Conservation (phyloP, 352 stramenopile genomes). For the Pythium oligandrum region DNA sequence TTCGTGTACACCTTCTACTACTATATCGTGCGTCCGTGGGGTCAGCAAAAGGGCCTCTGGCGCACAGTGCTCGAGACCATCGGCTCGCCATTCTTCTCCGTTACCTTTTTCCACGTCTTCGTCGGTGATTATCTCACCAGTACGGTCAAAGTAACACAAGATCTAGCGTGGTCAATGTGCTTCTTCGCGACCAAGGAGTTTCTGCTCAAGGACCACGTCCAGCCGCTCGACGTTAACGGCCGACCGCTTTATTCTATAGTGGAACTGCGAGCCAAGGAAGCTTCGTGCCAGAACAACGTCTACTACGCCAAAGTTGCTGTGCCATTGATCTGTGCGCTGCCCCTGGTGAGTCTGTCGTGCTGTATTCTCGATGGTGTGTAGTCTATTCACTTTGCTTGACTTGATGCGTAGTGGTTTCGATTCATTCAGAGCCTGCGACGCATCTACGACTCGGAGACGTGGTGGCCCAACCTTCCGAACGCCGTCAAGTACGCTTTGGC, state of each 20-base stretch:
- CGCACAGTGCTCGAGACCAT: slow-evolving; percentile 88
- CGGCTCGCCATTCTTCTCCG: slow-evolving; percentile 85
- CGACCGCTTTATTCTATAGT: slow-evolving; percentile 6
- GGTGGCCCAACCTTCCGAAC: slow-evolving; percentile 95
- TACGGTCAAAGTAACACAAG: slow-evolving; percentile 79
- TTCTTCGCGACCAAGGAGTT: slow-evolving; percentile 95
- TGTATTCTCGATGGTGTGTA: not conserved
- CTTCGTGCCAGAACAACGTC: slow-evolving; percentile 56
- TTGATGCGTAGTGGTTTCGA: slow-evolving; percentile 74
- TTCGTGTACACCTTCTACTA: slow-evolving; percentile 92
- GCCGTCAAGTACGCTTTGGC: slow-evolving; percentile 93
- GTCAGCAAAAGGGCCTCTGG: slow-evolving; percentile 80
- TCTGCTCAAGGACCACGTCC: slow-evolving; percentile 52
- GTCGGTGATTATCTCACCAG: slow-evolving; percentile 85
- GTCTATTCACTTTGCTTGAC: not conserved
- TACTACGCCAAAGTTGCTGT: slow-evolving; percentile 95
- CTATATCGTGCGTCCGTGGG: slow-evolving; percentile 88
- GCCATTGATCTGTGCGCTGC: slow-evolving; percentile 92
- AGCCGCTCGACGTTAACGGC: slow-evolving; percentile 4
- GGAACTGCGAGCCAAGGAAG: slow-evolving; percentile 15
- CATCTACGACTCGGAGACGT: slow-evolving; percentile 93
- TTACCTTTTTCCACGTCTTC: slow-evolving; percentile 95
- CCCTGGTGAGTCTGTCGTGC: slow-evolving; percentile 40
- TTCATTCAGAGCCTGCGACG: slow-evolving; percentile 96
- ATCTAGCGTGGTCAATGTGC: slow-evolving; percentile 92